These are phyloP conservation scores for Solanum habrochaites DNA, from an alignment of 257 asterid species.

Conservation along the genomic window DNA sequence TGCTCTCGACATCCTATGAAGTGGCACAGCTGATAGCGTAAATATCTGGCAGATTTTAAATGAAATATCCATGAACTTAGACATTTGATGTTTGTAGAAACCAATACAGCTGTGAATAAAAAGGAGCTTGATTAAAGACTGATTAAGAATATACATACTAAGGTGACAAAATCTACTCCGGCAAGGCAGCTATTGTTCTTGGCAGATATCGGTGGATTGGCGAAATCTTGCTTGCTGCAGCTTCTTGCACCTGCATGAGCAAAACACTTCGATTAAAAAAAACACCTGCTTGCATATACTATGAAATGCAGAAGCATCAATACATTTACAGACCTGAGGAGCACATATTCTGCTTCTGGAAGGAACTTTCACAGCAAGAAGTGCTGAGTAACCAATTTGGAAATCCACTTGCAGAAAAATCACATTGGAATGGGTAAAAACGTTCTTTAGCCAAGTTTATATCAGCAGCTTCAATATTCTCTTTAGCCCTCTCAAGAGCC, in stretches of 20 bases:
- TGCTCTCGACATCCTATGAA: slow-evolving; percentile 55
- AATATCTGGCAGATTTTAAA: slow-evolving; percentile 51
- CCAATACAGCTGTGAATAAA: not conserved
- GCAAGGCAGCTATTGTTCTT: slow-evolving; percentile 50
- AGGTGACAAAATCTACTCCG: slow-evolving; percentile 72
- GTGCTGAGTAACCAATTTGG: slow-evolving; percentile 69
- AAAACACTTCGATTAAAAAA: not conserved
- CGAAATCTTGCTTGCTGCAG: slow-evolving; percentile 6
- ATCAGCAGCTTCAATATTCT: slow-evolving; percentile 36
- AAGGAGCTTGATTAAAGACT: not conserved
- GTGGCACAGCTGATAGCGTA: slow-evolving; percentile 80
- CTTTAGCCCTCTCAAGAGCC: slow-evolving; percentile 76
- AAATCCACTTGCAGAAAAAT: slow-evolving; percentile 46
- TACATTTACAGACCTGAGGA: slow-evolving; percentile 23
- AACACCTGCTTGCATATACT: not conserved
- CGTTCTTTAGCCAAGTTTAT: slow-evolving; percentile 30
- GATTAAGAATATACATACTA: slow-evolving; percentile 36
- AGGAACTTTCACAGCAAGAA: slow-evolving; percentile 28
- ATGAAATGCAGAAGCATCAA: not conserved
- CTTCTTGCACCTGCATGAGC: slow-evolving; percentile 23
- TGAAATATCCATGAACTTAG: not conserved
- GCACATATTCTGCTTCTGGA: slow-evolving; percentile 12
- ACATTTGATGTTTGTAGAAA: not conserved
- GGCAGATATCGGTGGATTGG: not conserved
- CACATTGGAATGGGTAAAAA: slow-evolving; percentile 60